Base-by-base conservation (phyloP, 2,329 filamentous ascomycete genomes). In the Arthrinium phaeospermum region DNA sequence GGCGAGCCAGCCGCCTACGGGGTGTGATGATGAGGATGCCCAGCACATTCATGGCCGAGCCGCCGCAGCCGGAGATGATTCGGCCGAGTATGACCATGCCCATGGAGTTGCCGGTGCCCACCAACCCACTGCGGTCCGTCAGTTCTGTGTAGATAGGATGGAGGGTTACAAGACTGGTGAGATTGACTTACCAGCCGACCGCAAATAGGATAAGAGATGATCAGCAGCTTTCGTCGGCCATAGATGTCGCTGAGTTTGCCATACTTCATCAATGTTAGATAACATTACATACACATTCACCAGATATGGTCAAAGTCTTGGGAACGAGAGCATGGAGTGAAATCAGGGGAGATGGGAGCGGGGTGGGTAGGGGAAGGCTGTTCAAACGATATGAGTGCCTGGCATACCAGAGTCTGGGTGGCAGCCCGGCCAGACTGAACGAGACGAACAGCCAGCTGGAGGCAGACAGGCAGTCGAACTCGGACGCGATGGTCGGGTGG, bases 1-100 rank as follows among this genome's bases (percentile, higher is more conserved):
- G 0, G 90, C 88, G 1, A 93, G 79, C 76, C 85, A 88, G 2
- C 91, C 91, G 1, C 91, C 91, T 0, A 92, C 72, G 3, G 87
- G 87, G 0, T 64, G 87, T 86, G 45, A 88, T 87, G 22, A 90
- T 78, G 10, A 90, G 84, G 0, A 86, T 83, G 3, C 86, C 86
- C 5, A 90, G 78, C 1, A 84, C 82, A 3, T 81, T 83, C 82
- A 89, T 86, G 0, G 87, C 88, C 0, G 87, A 85, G 0, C 85
- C 84, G 14, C 87, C 88, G 2, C 85, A 83, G 0, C 88, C 88
- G 0, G 86, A 88, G 16, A 90, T 81, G 5, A 86, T 80, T 8
- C 88, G 82, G 0, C 88, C 87, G 2, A 87, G 73, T 34, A 90
- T 83, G 1, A 89, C 86, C 45, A 85, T 81, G 76, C 80, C 79